Conservation (phyloP, 2,329 filamentous ascomycete genomes). For the Aureobasidium namibiae region DNA sequence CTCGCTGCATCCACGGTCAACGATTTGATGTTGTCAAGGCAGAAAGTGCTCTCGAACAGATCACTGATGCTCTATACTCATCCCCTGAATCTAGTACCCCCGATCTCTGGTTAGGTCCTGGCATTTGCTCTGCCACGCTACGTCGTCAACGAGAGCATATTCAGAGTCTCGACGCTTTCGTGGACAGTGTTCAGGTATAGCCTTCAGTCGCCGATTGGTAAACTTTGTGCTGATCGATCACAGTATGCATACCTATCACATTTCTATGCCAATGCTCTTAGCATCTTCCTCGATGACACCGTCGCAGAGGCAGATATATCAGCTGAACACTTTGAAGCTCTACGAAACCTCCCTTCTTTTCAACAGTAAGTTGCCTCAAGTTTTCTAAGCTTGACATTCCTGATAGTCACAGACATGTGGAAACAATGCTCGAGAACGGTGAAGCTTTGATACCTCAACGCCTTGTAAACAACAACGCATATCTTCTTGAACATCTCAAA, state of each 20-base stretch:
- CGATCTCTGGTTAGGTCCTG: constrained; percentile 55
- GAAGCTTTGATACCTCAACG: constrained; percentile 35
- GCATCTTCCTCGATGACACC: constrained; percentile 47
- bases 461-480: constrained; percentile 53
- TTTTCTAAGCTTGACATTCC: background rate
- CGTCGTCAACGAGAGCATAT: constrained; percentile 70
- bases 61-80: constrained; percentile 60
- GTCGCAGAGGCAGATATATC: constrained; percentile 38
- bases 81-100: constrained; percentile 32
- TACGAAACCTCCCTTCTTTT: constrained; percentile 64
- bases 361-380: background rate
- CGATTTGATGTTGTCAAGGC: constrained; percentile 73
- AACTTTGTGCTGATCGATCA: constrained; percentile 1
- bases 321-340: constrained; percentile 55
- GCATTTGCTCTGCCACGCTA: constrained; percentile 54
- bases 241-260: constrained; percentile 82
- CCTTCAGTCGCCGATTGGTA: background rate
- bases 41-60: constrained; percentile 60
- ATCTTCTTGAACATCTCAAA: constrained; percentile 41
- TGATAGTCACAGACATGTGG: constrained; percentile 17
- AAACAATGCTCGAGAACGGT: constrained; percentile 32
- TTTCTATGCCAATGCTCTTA: constrained; percentile 71
- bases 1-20: constrained; percentile 58
- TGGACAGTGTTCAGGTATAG: constrained; percentile 58
- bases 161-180: constrained; percentile 64